Base-by-base conservation (phyloP, 495 filamentous ascomycete genomes). In the Xylaria cubensis region DNA sequence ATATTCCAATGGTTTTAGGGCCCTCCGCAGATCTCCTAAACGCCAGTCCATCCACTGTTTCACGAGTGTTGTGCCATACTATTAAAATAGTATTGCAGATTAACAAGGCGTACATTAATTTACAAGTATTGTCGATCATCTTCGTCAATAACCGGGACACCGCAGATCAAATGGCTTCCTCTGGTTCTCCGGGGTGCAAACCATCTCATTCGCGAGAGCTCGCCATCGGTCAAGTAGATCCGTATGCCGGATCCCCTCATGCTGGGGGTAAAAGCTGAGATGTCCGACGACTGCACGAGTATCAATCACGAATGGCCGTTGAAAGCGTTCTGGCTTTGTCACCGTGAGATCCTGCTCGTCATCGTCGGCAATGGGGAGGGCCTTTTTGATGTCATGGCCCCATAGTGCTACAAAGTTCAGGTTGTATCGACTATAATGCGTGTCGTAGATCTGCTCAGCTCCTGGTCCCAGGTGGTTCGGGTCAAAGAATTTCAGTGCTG, bases 191-290 rank as follows among this genome's bases (percentile, higher is more conserved):
- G 72, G 55, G 1, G 65, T 21, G 53, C 77, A 79, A 1, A 79
- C 51, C 72, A 76, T 85, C 69, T 89, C 86, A 59, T 85, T 79
- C 1, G 87, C 86, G 76, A 84, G 88, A 7, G 82, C 82, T 39
- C 81, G 80, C 74, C 89, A 89, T 17, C 87, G 76, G 48, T 84
- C 77, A n/a, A 89, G 72, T 15, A 88, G 75, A 76, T 89, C 86
- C 6, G 86, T 88, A 41, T 80, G 69, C n/a, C 82, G 83, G 19
- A 89, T 73, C 10, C 84, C 85, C 6, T 78, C 75, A 59, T 77
- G 73, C 74, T 84, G 82, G 21, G 81, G 77, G 12, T 67, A 77
- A 42, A 83, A 82, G 53, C 83, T 82, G 51, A 85, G 86, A 78
- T 89, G 87, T 24, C 82, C 82, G 24, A 82, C 87, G 48, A 90